These are phyloP conservation scores for Suillus americanus DNA, from an alignment of 768 basidiomycete species.

Conservation along the genomic window DNA sequence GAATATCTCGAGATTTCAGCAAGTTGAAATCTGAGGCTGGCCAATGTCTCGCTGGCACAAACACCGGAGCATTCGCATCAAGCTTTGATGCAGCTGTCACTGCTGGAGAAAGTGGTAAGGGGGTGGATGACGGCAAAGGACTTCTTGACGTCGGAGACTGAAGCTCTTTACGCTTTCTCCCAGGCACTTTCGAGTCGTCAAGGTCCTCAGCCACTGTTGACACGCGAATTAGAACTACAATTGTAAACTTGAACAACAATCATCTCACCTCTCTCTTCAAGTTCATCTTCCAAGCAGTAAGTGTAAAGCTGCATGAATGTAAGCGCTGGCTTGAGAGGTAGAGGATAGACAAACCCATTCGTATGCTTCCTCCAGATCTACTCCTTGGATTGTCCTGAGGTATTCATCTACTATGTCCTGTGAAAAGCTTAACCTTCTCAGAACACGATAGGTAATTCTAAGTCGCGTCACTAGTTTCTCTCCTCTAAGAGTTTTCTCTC, in stretches of 20 bases:
- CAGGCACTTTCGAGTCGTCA: constrained; percentile 16
- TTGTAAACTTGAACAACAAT: not conserved
- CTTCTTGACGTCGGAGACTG: constrained; percentile 7
- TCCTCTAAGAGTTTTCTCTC: constrained; percentile 47
- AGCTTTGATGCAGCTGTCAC: constrained; percentile 27
- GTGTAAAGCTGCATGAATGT: constrained; percentile 54
- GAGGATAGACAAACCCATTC: constrained; percentile 71
- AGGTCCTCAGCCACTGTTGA: constrained; percentile 4
- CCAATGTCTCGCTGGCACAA: constrained; percentile 31
- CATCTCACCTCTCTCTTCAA: constrained; percentile 42
- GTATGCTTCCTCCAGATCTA: constrained; percentile 85
- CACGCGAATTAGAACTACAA: not conserved
- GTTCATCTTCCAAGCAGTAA: constrained; percentile 61
- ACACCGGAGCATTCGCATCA: constrained; percentile 41
- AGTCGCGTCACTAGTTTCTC: constrained; percentile 63
- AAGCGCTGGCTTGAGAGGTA: constrained; percentile 4
- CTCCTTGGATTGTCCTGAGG: constrained; percentile 56
- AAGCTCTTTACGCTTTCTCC: constrained; percentile 7
- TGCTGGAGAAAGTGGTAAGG: constrained; percentile 3
- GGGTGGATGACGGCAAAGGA: constrained; percentile 2
- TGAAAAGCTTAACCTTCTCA: constrained; percentile 75
- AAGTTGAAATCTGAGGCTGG: constrained; percentile 14
- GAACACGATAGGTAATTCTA: constrained; percentile 77
- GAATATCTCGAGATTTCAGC: constrained; percentile 12
- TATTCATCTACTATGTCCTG: constrained; percentile 72